phyloP scores from a whole-genome alignment of 2,329 filamentous ascomycete genomes.

The Colletotrichum tropicale region DNA sequence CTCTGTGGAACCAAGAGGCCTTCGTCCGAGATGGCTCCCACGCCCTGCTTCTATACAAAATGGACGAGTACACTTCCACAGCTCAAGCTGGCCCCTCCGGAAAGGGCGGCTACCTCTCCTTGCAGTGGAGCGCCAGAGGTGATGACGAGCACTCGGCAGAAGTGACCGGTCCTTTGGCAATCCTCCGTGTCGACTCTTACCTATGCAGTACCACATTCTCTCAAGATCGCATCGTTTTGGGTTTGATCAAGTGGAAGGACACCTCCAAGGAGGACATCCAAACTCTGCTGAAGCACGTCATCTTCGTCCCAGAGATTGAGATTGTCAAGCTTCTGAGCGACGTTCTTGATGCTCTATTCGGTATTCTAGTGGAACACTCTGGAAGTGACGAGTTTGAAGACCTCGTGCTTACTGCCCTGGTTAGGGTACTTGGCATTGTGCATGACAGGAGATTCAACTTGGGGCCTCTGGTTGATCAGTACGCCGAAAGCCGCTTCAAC shows the following conservation, averaged over 20 bases:
- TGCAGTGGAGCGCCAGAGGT: constrained; percentile 78
- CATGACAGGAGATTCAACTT: constrained; percentile 94
- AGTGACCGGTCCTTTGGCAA: constrained; percentile 79
- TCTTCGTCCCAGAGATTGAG: constrained; percentile 96
- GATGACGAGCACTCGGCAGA: constrained; percentile 74
- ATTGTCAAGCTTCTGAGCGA: constrained; percentile 92
- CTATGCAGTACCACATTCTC: constrained; percentile 95
- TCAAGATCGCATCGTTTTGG: constrained; percentile 85
- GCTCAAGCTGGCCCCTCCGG: constrained; percentile 66
- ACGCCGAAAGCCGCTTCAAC: constrained; percentile 87
- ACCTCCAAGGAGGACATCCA: constrained; percentile 73
- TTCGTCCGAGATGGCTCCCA: constrained; percentile 89
- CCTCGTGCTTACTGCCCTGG: constrained; percentile 86
- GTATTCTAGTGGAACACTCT: constrained; percentile 88
- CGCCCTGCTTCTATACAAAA: constrained; percentile 81
- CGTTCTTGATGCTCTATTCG: constrained; percentile 90
- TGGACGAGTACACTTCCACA: constrained; percentile 86
- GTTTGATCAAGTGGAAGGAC: constrained; percentile 86
- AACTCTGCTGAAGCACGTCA: constrained; percentile 77
- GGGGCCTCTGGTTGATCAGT: constrained; percentile 87
- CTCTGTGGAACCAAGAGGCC: constrained; percentile 89
- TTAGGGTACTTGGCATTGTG: constrained; percentile 89
- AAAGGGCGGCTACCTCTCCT: constrained; percentile 83
- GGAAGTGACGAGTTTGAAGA: constrained; percentile 93
- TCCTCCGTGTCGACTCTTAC: constrained; percentile 80